Conservation (phyloP, 331 rosid species). For the Stylosanthes scabra region DNA sequence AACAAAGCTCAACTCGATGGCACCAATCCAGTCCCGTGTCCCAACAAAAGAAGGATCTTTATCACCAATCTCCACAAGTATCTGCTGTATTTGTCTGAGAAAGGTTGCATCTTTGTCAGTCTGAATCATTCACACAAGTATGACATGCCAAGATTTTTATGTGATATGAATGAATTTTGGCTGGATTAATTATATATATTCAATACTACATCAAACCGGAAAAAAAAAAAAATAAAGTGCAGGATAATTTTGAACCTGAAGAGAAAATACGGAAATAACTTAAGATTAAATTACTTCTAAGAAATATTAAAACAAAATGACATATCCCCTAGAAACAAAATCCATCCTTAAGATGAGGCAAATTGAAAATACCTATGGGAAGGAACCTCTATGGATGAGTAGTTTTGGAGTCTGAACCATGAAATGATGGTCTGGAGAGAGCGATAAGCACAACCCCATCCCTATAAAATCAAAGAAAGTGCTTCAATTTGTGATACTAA, state of each 20-base stretch:
- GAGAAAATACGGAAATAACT: slow-evolving; percentile 19
- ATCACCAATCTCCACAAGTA: slow-evolving; percentile 95
- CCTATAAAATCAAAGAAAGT: slow-evolving; percentile 56
- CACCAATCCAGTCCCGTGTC: slow-evolving; percentile 98
- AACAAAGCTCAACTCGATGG: slow-evolving; percentile 97
- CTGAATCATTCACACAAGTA: slow-evolving; percentile 26
- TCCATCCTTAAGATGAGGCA: slow-evolving; percentile 17
- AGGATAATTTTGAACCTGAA: not conserved
- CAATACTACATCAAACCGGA: not conserved
- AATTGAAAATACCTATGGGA: slow-evolving; percentile 74
- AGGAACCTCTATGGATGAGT: slow-evolving; percentile 86
- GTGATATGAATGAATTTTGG: slow-evolving; percentile 10
- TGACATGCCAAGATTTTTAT: slow-evolving; percentile 18
- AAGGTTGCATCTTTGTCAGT: slow-evolving; percentile 36
- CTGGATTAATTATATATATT: slow-evolving; percentile 27
- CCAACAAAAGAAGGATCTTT: slow-evolving; percentile 86
- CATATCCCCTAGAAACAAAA: slow-evolving; percentile 6
- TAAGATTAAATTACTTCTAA: slow-evolving; percentile 3
- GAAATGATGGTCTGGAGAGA: slow-evolving; percentile 95
- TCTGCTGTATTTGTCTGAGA: slow-evolving; percentile 89
- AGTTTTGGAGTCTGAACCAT: slow-evolving; percentile 96
- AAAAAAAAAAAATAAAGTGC: slow-evolving; percentile 11
- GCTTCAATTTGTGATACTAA: slow-evolving; percentile 16
- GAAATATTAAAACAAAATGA: slow-evolving; percentile 9
- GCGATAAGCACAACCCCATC: slow-evolving; percentile 99